Conservation (phyloP, 139 green algal species). For the Trebouxia sp. region DNA sequence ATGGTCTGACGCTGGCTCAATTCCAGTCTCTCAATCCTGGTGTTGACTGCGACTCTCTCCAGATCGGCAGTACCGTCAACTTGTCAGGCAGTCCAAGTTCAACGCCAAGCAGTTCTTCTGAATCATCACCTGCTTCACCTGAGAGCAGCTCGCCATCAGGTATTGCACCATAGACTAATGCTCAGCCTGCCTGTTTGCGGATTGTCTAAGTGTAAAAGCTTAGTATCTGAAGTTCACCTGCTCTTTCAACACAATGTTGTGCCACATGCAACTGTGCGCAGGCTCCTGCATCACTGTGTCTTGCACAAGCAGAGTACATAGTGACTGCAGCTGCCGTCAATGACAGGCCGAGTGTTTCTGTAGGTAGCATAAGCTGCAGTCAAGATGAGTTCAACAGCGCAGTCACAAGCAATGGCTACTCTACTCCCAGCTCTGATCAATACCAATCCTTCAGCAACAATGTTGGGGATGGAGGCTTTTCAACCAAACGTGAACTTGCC, state of each 20-base stretch:
- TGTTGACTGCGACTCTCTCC: not conserved
- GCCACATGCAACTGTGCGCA: too few relatives aligned
- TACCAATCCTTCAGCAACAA: not conserved
- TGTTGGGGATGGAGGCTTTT: not conserved
- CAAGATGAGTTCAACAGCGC: not conserved
- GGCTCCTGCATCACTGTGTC: too few relatives aligned
- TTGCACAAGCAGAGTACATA: too few relatives aligned
- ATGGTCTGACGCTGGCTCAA: not conserved
- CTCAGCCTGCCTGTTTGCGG: not conserved
- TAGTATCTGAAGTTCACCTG: not conserved
- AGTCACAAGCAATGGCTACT: not conserved
- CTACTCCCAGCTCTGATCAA: not conserved
- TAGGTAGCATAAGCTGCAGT: not conserved
- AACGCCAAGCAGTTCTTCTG: not conserved
- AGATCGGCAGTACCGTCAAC: not conserved
- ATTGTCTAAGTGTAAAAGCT: not conserved
- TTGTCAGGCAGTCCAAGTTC: not conserved
- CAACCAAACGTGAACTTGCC: not conserved
- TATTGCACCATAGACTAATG: too few relatives aligned
- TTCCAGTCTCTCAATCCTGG: slow-evolving; percentile 8
- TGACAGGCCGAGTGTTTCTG: too few relatives aligned
- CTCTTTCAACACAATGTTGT: too few relatives aligned
- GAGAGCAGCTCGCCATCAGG: too few relatives aligned
- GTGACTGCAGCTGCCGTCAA: too few relatives aligned
- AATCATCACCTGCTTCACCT: not conserved